These are phyloP conservation scores for Nakazawaea peltata DNA, from an alignment of 805 yeast genomes.

Conservation along the genomic window DNA sequence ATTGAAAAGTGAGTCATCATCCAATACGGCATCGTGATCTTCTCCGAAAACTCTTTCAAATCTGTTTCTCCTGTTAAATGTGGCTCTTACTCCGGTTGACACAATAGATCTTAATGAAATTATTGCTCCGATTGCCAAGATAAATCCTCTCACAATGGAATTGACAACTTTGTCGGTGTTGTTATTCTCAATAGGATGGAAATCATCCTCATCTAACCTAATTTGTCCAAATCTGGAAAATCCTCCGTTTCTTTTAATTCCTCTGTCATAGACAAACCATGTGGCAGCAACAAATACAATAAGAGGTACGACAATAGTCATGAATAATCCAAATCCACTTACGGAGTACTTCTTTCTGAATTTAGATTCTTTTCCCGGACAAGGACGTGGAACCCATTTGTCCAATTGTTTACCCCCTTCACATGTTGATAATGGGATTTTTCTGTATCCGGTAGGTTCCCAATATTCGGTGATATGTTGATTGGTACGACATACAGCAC, in stretches of 20 bases:
- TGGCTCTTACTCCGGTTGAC: slow-evolving; percentile 11
- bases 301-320: slow-evolving; percentile 52
- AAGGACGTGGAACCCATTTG: slow-evolving; percentile 54
- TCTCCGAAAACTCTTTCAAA: slow-evolving; percentile 21
- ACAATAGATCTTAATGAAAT: slow-evolving; percentile 14
- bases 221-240: slow-evolving; percentile 78
- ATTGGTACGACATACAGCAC: slow-evolving; percentile 46
- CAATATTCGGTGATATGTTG: slow-evolving; percentile 59
- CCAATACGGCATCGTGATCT: slow-evolving; percentile 13
- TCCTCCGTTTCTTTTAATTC: slow-evolving; percentile 73
- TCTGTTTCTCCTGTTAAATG: slow-evolving; percentile 19
- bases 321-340: slow-evolving; percentile 42
- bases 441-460: slow-evolving; percentile 90
- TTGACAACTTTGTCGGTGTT: slow-evolving; percentile 52
- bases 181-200: slow-evolving; percentile 50
- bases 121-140: slow-evolving; percentile 34
- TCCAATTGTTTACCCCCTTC: slow-evolving; percentile 72
- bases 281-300: slow-evolving; percentile 41
- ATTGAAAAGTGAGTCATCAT: slow-evolving; percentile 23
- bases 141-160: slow-evolving; percentile 48
- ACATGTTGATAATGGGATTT: slow-evolving; percentile 80
- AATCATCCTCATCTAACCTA: slow-evolving; percentile 58
- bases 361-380: slow-evolving; percentile 80
- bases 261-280: slow-evolving; percentile 73
- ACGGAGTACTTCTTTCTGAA: slow-evolving; percentile 41